Conservation (phyloP, 2,329 filamentous ascomycete genomes). For the Capronia americana region DNA sequence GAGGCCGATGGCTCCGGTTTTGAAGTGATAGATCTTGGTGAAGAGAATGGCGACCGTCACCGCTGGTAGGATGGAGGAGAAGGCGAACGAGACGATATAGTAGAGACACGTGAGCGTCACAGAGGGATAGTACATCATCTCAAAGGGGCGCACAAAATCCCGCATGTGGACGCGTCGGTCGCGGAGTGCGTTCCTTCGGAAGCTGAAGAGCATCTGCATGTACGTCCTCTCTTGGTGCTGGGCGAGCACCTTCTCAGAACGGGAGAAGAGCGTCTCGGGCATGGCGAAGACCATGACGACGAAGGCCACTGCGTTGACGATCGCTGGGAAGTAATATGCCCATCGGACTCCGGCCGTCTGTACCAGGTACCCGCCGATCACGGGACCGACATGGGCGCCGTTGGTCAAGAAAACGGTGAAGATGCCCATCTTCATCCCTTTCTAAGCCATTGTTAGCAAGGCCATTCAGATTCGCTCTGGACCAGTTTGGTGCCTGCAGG, state of each 20-base stretch:
- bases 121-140: conserved; percentile 40
- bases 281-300: conserved; percentile 29
- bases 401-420: conserved; percentile 21
- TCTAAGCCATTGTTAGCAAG: neutral
- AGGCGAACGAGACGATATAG: conserved; percentile 38
- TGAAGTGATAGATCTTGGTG: conserved; percentile 38
- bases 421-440: conserved; percentile 21
- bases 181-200: conserved; percentile 12
- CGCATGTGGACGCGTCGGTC: conserved; percentile 14
- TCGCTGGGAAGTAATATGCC: conserved; percentile 29
- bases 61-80: conserved; percentile 38
- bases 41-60: conserved; percentile 39
- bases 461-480: neutral
- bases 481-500: too few species aligned
- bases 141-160: conserved; percentile 39
- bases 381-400: conserved; percentile 19
- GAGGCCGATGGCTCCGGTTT: conserved; percentile 37
- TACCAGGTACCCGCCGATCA: conserved; percentile 34
- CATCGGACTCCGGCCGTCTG: conserved; percentile 32
- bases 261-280: conserved; percentile 24
- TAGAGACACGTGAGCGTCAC: conserved; percentile 40
- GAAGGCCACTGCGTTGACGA: conserved; percentile 30
- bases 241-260: conserved; percentile 20
- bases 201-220: conserved; percentile 26
- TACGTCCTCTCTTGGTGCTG: conserved; percentile 14